Base-by-base conservation (phyloP, 2,329 filamentous ascomycete genomes). In the Paecilomyces dactylethromorphus region DNA sequence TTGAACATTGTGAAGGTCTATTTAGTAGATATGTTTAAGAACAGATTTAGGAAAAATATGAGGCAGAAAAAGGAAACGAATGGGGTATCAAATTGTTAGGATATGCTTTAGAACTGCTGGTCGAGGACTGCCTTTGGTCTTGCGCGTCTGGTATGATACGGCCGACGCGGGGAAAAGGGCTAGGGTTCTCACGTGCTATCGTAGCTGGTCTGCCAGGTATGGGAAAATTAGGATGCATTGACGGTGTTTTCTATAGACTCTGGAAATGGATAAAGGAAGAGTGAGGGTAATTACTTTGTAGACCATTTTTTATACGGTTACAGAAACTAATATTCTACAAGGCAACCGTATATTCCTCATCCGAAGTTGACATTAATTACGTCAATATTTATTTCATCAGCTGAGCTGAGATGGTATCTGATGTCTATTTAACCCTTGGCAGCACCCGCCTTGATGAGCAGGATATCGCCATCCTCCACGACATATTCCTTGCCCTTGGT, bases 401-500 rank as follows among this genome's bases (percentile, higher is more conserved):
- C 39, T 8, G n/a, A 45, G n/a, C 39, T 45, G 39, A 45, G 39
- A 45, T 45, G 39, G 39, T 45, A 45, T 45, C 39, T 45, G 39
- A 45, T 45, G 35, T 45, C n/a, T 45, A 45, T 45, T 64, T 75
- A 80, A 63, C 66, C 68, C 71, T 79, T 81, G 58, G 80, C 76
- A 67, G 76, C 80, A 71, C 77, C 78, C 66, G 74, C 75, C 84
- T 97, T 97, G 83, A 97, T 92, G 69, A 96, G 84, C 66, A 97
- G 74, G 67, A 88, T 85, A 71, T 88, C 79, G 55, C 79, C 79
- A 64, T 81, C 80, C 68, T 79, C 74, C 31, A 80, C 76, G 55
- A 78, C 84, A 75, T 99, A 97, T 56, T 97, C 93, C 82, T 97
- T 97, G 73, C 94, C 94, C 84, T 99, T 99, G 60, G 93, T 97